Evolutionary conservation across 2,329 filamentous ascomycete species (phyloP).

Genomic region (Ophiostoma pallidulum): DNA sequence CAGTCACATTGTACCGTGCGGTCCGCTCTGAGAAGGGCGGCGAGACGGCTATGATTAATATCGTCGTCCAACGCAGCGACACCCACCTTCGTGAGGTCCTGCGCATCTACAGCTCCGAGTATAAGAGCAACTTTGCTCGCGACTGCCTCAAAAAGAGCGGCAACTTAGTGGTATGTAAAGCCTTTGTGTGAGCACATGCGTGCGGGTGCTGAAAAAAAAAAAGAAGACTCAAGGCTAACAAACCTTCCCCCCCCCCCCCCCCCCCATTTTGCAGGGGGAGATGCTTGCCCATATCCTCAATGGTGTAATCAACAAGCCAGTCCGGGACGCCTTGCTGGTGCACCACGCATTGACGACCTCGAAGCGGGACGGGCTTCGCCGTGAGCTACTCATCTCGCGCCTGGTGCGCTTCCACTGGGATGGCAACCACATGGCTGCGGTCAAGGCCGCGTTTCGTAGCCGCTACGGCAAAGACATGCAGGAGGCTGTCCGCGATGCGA

Average conservation of each 20-base stretch:
- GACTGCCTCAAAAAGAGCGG: conserved; percentile 81
- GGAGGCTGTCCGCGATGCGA: conserved; percentile 68
- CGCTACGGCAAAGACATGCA: conserved; percentile 68
- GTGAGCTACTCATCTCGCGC: conserved; percentile 78
- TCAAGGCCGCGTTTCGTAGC: conserved; percentile 71
- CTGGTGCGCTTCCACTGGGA: conserved; percentile 93
- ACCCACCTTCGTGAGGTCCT: conserved; percentile 73
- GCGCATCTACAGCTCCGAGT: conserved; percentile 62
- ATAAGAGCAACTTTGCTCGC: conserved; percentile 72
- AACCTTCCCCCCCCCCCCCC: no score
- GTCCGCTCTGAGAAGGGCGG: conserved; percentile 70
- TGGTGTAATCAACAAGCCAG: conserved; percentile 89
- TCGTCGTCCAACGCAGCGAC: conserved; percentile 74
- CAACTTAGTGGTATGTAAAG: conserved; percentile 76
- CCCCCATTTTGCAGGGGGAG: conserved; percentile 73
- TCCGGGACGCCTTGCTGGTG: conserved; percentile 82
- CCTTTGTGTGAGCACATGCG: no score
- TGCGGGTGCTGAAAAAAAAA: no score
- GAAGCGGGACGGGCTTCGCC: conserved; percentile 60
- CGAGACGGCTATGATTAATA: conserved; percentile 76
- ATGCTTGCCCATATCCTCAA: conserved; percentile 91
- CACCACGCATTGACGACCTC: conserved; percentile 79
- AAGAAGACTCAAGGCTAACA: no score
- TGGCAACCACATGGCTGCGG: conserved; percentile 63
- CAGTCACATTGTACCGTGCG: conserved; percentile 56